phyloP scores from a whole-genome alignment of 257 asterid genomes.

The Nicotiana otophora region DNA sequence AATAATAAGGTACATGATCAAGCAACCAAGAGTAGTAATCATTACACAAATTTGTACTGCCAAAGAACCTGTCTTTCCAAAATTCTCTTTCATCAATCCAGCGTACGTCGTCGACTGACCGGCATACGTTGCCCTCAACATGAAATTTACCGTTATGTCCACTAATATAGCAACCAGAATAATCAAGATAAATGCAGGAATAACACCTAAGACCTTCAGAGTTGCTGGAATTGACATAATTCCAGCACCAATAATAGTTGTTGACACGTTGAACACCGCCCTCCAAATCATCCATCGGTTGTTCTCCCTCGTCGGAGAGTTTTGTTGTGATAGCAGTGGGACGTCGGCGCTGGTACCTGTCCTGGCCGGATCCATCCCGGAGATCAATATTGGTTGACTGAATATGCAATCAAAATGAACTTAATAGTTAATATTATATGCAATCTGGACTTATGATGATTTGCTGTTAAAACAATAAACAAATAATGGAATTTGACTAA shows the following conservation, averaged over 20 bases:
- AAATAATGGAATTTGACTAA: not conserved
- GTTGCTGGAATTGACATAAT: constrained; percentile 98
- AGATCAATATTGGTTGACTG: not conserved
- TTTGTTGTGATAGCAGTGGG: constrained; percentile 52
- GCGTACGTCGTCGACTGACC: constrained; percentile 68
- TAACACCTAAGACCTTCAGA: constrained; percentile 64
- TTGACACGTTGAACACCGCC: constrained; percentile 86
- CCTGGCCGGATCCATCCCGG: constrained; percentile 50
- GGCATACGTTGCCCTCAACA: constrained; percentile 10
- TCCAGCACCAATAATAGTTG: constrained; percentile 91
- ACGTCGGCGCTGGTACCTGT: constrained; percentile 36
- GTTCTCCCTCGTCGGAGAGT: constrained; percentile 5
- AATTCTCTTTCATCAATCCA: constrained; percentile 1
- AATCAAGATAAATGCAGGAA: not conserved
- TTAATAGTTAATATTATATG: no score
- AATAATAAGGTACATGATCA: constrained; percentile 11
- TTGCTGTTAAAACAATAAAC: not conserved
- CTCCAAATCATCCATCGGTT: constrained; percentile 44
- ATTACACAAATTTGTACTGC: not conserved
- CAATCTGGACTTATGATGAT: not conserved
- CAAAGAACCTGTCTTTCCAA: not conserved
- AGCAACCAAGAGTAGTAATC: constrained; percentile 1
- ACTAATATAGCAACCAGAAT: not conserved
- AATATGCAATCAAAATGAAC: not conserved
- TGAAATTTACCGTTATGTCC: constrained; percentile 7